Conservation (phyloP, 2,329 filamentous ascomycete genomes). For the Diaporthe sp. region DNA sequence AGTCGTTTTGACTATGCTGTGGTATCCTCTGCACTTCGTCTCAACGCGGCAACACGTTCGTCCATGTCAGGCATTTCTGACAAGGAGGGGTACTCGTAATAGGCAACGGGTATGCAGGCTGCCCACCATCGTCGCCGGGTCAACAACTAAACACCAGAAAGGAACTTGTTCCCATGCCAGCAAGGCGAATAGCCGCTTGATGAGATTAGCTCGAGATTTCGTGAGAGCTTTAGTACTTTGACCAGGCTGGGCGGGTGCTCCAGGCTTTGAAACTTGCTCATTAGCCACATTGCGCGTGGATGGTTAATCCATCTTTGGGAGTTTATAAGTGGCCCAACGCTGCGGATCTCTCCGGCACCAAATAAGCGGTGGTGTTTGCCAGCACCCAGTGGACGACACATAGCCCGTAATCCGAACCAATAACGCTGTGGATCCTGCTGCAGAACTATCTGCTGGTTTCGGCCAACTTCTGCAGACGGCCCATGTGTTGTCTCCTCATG, state of each 20-base stretch:
- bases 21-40: background rate
- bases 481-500: background rate
- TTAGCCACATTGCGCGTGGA: background rate
- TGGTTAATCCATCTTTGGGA: background rate
- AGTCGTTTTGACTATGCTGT: background rate
- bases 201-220: background rate
- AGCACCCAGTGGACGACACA: background rate
- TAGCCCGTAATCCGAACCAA: background rate
- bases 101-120: background rate
- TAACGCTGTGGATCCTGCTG: background rate
- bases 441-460: background rate
- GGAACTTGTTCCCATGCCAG: background rate
- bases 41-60: background rate
- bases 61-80: background rate
- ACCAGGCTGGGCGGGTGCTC: background rate
- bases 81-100: background rate
- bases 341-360: conserved; percentile 3
- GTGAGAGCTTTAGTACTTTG: background rate
- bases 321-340: background rate
- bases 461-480: background rate
- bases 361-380: background rate
- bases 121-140: background rate
- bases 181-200: background rate
- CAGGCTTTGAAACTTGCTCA: background rate
- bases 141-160: background rate